Base-by-base conservation (phyloP, 106 monocot species). In the Amphibolis antarctica region DNA sequence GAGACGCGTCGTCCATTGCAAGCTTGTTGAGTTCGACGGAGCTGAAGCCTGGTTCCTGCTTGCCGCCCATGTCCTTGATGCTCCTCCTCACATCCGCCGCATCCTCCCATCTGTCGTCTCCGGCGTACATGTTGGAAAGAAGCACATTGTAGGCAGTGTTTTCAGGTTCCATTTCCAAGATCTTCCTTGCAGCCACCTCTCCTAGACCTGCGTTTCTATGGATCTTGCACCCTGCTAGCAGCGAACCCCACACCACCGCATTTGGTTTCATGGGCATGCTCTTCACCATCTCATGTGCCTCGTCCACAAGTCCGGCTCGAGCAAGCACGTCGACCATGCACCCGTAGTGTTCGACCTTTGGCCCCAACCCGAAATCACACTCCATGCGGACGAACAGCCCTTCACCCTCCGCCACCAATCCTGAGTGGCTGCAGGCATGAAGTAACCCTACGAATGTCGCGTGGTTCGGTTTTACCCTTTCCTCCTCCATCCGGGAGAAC, bases 241-340 rank as follows among this genome's bases (percentile, higher is more conserved):
- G 76, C 20, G 85, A 69, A 24, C 85, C 81, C 86, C 81, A 86
- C 1, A 82, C 74, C 10, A 74, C 66, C 4, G 77, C 48, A 59
- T 86, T 79, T 17, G 86, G 86, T 13, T 17, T 42, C 7, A 76
- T 17, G 0, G 76, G 79, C 86, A 86, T 82, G 60, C 0, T 64
- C 1, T 42, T 30, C 25, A 86, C 60, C 59, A 75, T 50, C 30
- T 74, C 57, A 46, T 56, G 50, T 47, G 86, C 86, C 55, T 82
- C 82, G 12, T 77, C 65, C 9, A 86, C 74, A 60, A 62, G 19
- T 63, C 86, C 82, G 5, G 79, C 86, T 62, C 86, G 71, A 22
- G 79, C 74, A n/a, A 82, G 66, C 10, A 86, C 82, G 66, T 86
- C 86, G 1, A 82, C 86, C 74, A 86, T 74, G 68, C 86, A 86